Base-by-base conservation (phyloP, 129 eudicot species). In the Rutidosis leptorrhynchoides region DNA sequence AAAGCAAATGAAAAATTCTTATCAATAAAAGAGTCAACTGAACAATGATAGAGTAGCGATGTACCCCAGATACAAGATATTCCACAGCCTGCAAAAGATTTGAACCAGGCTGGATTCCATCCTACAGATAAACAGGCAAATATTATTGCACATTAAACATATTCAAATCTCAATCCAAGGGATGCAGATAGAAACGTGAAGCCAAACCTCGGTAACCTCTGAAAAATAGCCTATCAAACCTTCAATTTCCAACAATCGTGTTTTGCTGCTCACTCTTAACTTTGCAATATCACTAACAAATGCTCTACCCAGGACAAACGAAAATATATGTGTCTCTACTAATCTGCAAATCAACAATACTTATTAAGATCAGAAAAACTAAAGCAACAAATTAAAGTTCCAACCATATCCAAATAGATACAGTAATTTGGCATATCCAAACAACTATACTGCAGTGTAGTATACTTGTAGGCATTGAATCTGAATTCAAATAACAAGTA, bases 281-380 rank as follows among this genome's bases (percentile, higher is more conserved):
- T 94, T 94, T 51, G 84, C 99, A 58, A 89, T 81, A 86, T 94
- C 97, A 17, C 95, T 84, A 54, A 94, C 99, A 73, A 94, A 94
- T 54, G 99, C 99, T 82, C 99, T 89, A 77, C 99, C 99, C 60
- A 94, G 95, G 42, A 94, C 99, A 79, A 94, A 94, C 69, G 94
- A 86, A 80, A 94, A 94, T 78, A 94, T 89, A 85, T 94, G 99
- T 62, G 90, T 87, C 84, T 94, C 99, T 79, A 94, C 97, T 80
- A 94, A 87, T 88, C 99, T 94, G 99, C 74, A 58, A 72, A 78
- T 42, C 30, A 69, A 62, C 6, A 48, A 33, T 27, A 48, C 25
- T 49, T 61, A 25, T 26, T 23, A 49, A 60, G 21, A 25, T 28
- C 59, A 30, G 35, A 23, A 58, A 70, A 24, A 43, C 29, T 42